Evolutionary conservation across 1,139 yeast species (phyloP), one percentile per base, ranked within the genome.

Genomic region (Hanseniaspora gamundiae): DNA sequence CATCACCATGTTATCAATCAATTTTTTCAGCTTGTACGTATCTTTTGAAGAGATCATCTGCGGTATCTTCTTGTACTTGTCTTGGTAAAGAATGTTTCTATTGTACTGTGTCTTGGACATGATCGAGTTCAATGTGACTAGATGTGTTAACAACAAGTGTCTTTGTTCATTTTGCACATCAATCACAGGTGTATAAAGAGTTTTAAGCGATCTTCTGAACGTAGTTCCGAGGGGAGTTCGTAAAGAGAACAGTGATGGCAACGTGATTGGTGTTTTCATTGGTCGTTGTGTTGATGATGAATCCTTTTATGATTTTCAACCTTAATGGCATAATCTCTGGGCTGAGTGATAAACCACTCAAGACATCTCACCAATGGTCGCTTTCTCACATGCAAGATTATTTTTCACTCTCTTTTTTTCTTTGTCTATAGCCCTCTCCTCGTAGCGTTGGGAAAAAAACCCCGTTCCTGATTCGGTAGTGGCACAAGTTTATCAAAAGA

Each of bases 121-220:
- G 13, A 57, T 48, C 16, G 47, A 45, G 42, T 55, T 57, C 38
- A 58, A 41, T 21, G 48, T 39, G n/a, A 41, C 42, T 20, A 58
- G 47, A 27, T 52, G 48, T 14, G 43, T 45, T 14, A 55, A 38
- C 21, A 57, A 27, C 16, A 50, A 42, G 20, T 49, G 42, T 28
- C 49, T 48, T 10, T 49, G 44, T 6, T 50, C 42, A 29, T 49
- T 30, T 10, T 48, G 39, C n/a, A 46, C 44, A 41, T 52, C 49
- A 16, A 54, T 51, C 1, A 44, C 42, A n/a, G 59, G 59, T 4
- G 61, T 58, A 39, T 54, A 52, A 17, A 56, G 42, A 5, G 61
- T 59, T 46, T 57, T 57, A 19, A 56, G 39, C 13, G 49, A n/a
- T 30, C 46, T 40, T 28, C 31, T 41, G 10, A 11, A 13, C 16